phyloP scores from a whole-genome alignment of 441 rosid species.

The Oxalis stricta region DNA sequence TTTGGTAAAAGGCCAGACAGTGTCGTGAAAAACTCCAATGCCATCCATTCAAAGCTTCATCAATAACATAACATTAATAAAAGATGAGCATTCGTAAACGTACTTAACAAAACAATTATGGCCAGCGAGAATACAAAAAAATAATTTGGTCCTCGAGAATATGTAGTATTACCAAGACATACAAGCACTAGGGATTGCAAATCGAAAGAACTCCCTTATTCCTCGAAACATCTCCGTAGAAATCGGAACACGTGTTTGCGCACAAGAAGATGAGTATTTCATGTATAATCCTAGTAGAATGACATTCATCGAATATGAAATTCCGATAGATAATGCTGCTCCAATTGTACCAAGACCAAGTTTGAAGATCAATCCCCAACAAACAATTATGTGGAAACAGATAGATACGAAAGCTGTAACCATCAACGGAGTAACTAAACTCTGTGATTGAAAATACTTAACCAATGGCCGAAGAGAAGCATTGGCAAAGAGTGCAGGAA shows the following conservation, averaged over 20 bases:
- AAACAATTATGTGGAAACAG: conserved; percentile 29
- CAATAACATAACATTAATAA: background rate
- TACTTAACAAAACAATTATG: background rate
- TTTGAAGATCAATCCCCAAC: conserved; percentile 47
- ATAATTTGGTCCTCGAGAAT: too few species aligned
- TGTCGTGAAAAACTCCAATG: conserved; percentile 51
- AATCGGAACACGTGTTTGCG: conserved; percentile 23
- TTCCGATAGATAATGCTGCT: conserved; percentile 37
- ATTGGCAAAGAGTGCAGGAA: conserved; percentile 42
- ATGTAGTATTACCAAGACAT: conserved; percentile 40
- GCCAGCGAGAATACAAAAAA: background rate
- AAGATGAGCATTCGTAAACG: background rate
- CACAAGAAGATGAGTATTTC: conserved; percentile 29
- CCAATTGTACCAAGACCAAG: conserved; percentile 33
- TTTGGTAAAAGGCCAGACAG: conserved; percentile 70
- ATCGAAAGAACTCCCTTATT: conserved; percentile 30
- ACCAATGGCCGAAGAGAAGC: conserved; percentile 32
- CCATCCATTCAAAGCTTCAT: conserved; percentile 76
- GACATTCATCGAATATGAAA: conserved; percentile 39
- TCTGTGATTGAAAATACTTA: conserved; percentile 44
- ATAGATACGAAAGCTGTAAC: conserved; percentile 22
- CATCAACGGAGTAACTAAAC: conserved; percentile 36
- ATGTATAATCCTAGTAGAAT: conserved; percentile 31
- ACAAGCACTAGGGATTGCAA: conserved; percentile 47
- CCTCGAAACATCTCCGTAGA: conserved; percentile 32